A percentile compares a stretch with the other conserved stretches of the same genome.
Conservation (phyloP, 768 basidiomycete species). For the Leccinum subgranulosum region DNA sequence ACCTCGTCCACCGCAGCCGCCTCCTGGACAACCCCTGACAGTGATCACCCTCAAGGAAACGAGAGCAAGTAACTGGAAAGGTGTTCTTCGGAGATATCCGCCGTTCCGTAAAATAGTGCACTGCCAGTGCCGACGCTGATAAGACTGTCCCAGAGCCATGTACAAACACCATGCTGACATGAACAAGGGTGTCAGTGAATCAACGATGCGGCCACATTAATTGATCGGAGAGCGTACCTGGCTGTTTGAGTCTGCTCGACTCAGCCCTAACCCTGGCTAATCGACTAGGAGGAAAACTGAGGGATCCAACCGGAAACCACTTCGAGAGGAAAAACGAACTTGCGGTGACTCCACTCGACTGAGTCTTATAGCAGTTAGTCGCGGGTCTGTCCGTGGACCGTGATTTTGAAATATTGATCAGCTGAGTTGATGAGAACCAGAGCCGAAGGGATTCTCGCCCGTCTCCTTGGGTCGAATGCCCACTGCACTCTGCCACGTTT, state of each 20-base stretch:
- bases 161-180: neutral
- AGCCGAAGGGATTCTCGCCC: neutral
- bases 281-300: neutral
- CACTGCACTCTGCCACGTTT: neutral
- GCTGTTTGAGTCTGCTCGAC: neutral
- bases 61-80: neutral
- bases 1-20: neutral
- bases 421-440: neutral
- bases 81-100: neutral
- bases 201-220: neutral
- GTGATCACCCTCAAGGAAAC: neutral
- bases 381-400: neutral
- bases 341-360: neutral
- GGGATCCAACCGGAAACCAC: neutral
- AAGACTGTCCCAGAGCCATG: neutral
- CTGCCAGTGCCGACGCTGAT: neutral
- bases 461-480: neutral
- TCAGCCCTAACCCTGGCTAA: neutral
- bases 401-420: neutral
- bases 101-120: neutral
- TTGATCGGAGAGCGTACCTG: neutral
- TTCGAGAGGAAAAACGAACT: neutral
- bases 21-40: neutral
- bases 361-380: neutral
- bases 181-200: neutral